Evolutionary conservation across 306 rosid species (phyloP).

Genomic region (Oemleria cerasiformis): DNA sequence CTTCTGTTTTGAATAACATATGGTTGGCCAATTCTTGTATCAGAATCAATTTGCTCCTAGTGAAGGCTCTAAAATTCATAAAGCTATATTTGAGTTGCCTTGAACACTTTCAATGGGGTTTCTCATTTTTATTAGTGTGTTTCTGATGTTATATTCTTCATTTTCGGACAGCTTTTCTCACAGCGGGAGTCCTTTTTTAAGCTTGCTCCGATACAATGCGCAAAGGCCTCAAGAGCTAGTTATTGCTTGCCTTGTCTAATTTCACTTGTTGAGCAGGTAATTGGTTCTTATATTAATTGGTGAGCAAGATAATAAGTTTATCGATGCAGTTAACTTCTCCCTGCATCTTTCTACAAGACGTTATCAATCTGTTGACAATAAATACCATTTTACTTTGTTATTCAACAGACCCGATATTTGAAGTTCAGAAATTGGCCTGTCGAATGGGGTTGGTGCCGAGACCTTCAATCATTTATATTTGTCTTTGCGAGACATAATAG

Average conservation of each 20-base stretch:
- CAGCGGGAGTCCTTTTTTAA: slow-evolving; percentile 50
- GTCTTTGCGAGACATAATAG: slow-evolving; percentile 85
- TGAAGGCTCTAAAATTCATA: not conserved
- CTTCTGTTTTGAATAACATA: not conserved
- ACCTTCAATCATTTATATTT: slow-evolving; percentile 86
- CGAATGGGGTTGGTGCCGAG: slow-evolving; percentile 99
- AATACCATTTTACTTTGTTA: not conserved
- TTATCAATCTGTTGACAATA: slow-evolving; percentile 13
- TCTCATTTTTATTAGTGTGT: not conserved
- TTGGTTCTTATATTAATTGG: slow-evolving; percentile 14
- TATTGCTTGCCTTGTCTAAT: slow-evolving; percentile 80
- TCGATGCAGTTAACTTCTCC: not conserved
- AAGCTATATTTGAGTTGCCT: not conserved
- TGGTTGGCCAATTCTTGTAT: not conserved
- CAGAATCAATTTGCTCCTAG: not conserved
- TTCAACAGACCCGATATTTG: slow-evolving; percentile 61
- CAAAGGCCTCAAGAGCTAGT: slow-evolving; percentile 57
- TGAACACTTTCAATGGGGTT: not conserved
- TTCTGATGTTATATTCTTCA: slow-evolving; percentile 25
- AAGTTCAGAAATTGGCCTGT: slow-evolving; percentile 79
- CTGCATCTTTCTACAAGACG: not conserved
- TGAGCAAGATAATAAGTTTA: not conserved
- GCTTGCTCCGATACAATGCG: slow-evolving; percentile 43
- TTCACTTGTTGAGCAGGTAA: slow-evolving; percentile 95
- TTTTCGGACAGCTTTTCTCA: slow-evolving; percentile 56